Evolutionary conservation across 441 rosid genomes (phyloP), one percentile per base, ranked within the genome.

Genomic region (Dalechampia spathulata): DNA sequence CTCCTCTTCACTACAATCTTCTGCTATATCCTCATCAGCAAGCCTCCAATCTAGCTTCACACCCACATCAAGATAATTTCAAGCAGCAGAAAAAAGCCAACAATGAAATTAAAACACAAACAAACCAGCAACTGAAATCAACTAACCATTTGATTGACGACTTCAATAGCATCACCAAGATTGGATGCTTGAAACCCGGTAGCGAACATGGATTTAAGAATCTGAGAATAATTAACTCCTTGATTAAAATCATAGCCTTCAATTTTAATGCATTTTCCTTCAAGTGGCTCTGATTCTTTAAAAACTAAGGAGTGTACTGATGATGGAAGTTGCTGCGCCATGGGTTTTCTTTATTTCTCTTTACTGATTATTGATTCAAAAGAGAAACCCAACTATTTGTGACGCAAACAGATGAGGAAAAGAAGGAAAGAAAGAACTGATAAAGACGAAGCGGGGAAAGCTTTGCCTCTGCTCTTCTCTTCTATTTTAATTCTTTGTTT

Each of bases 181-280:
- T 89, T 86, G 13, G 99, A 83, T 58, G 96, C 97, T 72, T 92
- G 99, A 62, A 89, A 92, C 6, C 96, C 99, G 41, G 91, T 81
- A 51, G 94, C 75, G 65, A 75, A 55, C 88, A 87, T 71, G 49
- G 94, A 84, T 47, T 72, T 70, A 49, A 92, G 77, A 65, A 92
- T 85, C 67, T 65, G 64, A 6, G 79, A 61, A 57, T 89, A 83
- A 53, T 92, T 68, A 0, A 92, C 76, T 22, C 99, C 96, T 25
- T 77, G 55, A 39, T 86, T 85, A 78, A 92, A 92, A 70, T 89
- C 92, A 69, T 89, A 92, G 16, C 99, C 99, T 67, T 89, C 75
- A 36, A 89, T 85, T 63, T 81, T 69, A 5, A 55, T 46, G 54
- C 76, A 75, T 55, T 73, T 85, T 0, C 94, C 96, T 52, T 89